Percentiles rank a stretch among this genome's conserved stretches.
phyloP scores from a whole-genome alignment of 1,284 basidiomycete species.

The Rhizopogon parksii region DNA sequence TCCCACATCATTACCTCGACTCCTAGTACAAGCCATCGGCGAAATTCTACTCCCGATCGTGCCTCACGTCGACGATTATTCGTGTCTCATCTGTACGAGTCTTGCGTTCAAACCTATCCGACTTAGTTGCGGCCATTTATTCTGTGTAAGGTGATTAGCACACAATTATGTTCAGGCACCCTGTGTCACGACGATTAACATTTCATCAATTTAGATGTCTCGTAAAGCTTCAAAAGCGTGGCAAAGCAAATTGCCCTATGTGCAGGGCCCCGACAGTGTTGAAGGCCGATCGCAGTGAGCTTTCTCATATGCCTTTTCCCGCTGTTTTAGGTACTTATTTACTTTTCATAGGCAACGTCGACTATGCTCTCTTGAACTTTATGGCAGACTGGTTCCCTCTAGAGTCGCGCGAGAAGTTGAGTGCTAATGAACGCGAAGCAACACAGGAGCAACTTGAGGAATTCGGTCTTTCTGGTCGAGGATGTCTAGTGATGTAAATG shows the following conservation, averaged over 20 bases:
- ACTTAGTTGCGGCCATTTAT: slow-evolving; percentile 81
- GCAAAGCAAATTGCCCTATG: slow-evolving; percentile 78
- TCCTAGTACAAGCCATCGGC: slow-evolving; percentile 81
- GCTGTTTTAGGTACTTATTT: background rate
- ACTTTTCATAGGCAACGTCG: slow-evolving; percentile 59
- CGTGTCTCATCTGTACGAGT: slow-evolving; percentile 71
- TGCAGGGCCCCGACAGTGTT: slow-evolving; percentile 77
- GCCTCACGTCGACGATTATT: slow-evolving; percentile 76
- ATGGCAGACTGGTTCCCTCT: slow-evolving; percentile 92
- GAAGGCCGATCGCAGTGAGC: slow-evolving; percentile 57
- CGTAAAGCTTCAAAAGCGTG: slow-evolving; percentile 89
- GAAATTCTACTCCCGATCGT: slow-evolving; percentile 81
- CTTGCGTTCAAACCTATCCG: slow-evolving; percentile 89
- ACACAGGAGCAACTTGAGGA: slow-evolving; percentile 65
- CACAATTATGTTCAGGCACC: background rate
- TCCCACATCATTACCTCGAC: slow-evolving; percentile 59
- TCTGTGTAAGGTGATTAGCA: slow-evolving; percentile 64
- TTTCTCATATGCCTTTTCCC: background rate
- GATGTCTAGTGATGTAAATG: slow-evolving; percentile 31
- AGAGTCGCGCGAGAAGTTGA: slow-evolving; percentile 74
- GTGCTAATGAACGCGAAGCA: slow-evolving; percentile 74
- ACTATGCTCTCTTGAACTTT: slow-evolving; percentile 76
- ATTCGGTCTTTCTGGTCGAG: slow-evolving; percentile 42
- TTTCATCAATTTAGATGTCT: slow-evolving; percentile 50
- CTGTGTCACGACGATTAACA: background rate